Evolutionary conservation across 768 basidiomycete genomes (phyloP).

Genomic region (Rhizopogon vinicolor): DNA sequence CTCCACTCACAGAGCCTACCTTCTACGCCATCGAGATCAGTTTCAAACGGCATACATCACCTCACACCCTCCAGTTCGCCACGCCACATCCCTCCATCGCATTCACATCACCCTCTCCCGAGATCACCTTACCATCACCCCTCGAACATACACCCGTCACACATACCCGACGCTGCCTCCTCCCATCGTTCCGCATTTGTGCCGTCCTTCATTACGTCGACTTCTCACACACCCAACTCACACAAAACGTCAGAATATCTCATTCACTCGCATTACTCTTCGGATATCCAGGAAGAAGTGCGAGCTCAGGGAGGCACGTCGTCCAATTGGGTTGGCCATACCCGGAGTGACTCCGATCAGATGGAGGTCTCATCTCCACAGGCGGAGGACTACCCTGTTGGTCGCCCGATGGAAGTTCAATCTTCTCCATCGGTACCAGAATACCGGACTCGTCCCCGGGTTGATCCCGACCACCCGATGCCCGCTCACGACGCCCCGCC

Average conservation of each 20-base stretch:
- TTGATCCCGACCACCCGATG: slow-evolving; percentile 31
- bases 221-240: slow-evolving; percentile 25
- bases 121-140: slow-evolving; percentile 35
- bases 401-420: slow-evolving; percentile 45
- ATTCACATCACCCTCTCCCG: slow-evolving; percentile 41
- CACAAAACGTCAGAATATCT: slow-evolving; percentile 31
- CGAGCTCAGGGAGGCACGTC: slow-evolving; percentile 15
- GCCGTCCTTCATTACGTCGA: slow-evolving; percentile 30
- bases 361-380: slow-evolving; percentile 59
- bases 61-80: slow-evolving; percentile 37
- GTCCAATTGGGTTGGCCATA: slow-evolving; percentile 24
- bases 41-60: slow-evolving; percentile 31
- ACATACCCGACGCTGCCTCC: slow-evolving; percentile 43
- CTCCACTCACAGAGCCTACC: slow-evolving; percentile 37
- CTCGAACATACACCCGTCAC: slow-evolving; percentile 32
- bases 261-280: slow-evolving; percentile 27
- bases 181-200: slow-evolving; percentile 54
- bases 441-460: slow-evolving; percentile 39
- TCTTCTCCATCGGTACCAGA: slow-evolving; percentile 51
- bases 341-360: slow-evolving; percentile 28
- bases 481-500: slow-evolving; percentile 35
- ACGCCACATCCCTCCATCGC: slow-evolving; percentile 42
- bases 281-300: slow-evolving; percentile 24
- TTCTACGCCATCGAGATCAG: slow-evolving; percentile 32
- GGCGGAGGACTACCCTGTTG: slow-evolving; percentile 31